These are phyloP conservation scores for Westerdykella ornata DNA, from an alignment of 2,329 filamentous ascomycete genomes.

Conservation along the genomic window DNA sequence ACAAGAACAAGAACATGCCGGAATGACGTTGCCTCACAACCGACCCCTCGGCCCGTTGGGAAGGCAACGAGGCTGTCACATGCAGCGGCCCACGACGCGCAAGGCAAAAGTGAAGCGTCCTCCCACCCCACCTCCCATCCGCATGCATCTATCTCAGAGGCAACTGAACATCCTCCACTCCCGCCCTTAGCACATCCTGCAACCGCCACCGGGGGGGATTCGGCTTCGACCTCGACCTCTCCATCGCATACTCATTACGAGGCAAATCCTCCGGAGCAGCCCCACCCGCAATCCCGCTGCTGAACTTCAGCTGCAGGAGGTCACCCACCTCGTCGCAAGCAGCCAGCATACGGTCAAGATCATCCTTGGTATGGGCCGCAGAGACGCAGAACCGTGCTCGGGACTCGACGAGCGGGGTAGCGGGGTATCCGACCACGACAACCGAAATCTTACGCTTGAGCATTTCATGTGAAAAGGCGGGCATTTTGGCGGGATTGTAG, in stretches of 20 bases:
- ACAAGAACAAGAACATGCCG: too few relatives aligned
- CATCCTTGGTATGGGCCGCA: constrained; percentile 95
- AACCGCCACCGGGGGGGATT: constrained; percentile 70
- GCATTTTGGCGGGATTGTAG: constrained; percentile 98
- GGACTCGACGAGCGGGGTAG: constrained; percentile 89
- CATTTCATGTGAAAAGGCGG: constrained; percentile 98
- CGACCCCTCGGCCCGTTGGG: too few relatives aligned
- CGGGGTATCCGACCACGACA: constrained; percentile 94
- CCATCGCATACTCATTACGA: constrained; percentile 47
- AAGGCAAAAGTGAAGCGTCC: too few relatives aligned
- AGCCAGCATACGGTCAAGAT: constrained; percentile 79
- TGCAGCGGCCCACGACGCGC: too few relatives aligned
- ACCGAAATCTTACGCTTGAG: constrained; percentile 94
- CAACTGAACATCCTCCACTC: constrained; percentile 68
- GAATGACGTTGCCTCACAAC: too few relatives aligned
- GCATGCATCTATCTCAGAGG: constrained; percentile 53
- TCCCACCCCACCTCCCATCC: too few relatives aligned
- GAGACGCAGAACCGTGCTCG: constrained; percentile 94
- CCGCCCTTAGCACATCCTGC: constrained; percentile 65
- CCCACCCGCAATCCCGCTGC: constrained; percentile 89
- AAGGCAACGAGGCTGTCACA: too few relatives aligned
- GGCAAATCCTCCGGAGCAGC: constrained; percentile 70
- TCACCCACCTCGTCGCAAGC: constrained; percentile 93
- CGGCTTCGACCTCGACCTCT: constrained; percentile 43
- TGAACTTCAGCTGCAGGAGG: constrained; percentile 90